Base-by-base conservation (phyloP, 192 early-diverging fungal genomes). In the Linnemannia elongata region DNA sequence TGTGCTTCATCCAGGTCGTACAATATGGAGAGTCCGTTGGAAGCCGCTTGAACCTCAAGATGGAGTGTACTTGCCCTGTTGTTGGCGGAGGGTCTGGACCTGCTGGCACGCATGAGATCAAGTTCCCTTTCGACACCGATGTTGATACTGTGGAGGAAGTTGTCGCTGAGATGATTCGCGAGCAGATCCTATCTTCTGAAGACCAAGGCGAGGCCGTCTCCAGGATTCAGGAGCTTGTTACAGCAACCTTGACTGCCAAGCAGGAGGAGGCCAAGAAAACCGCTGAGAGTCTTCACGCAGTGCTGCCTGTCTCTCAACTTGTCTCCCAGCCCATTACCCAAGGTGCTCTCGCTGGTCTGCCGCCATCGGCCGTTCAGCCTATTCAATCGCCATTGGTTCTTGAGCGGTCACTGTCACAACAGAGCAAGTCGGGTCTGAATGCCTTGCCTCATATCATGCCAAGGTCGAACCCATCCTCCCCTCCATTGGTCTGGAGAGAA, bases 111-210 rank as follows among this genome's bases (percentile, higher is more conserved):
- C 72, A 74, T 17, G 92, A 94, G 69, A 93, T 94, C 77, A 94
- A 92, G 75, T 94, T 94, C 78, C 91, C 92, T 0, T 93, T 94
- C 82, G 88, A 86, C 71, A 75, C 91, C 49, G 88, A 84, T 45
- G 91, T 92, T 4, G 95, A 96, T 57, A 96, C 94, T 20, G 90
- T 93, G 5, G 90, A 92, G 27, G 91, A 94, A 73, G 95, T 96
- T 8, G 93, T 96, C 7, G 39, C 87, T 24, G 91, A 92, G 78
- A 92, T 92, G 91, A 90, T 91, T 44, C 63, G 79, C 2, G 79
- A 81, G 42, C 72, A 72, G 57, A 81, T 81, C 73, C 41, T 81
- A 18, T 57, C 41, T 4, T 39, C 38, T 3, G 79, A 81, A 20
- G 79, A 73, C 49, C 70, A 66, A 22, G 72, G 47, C 39, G 45